Conservation (phyloP, 441 rosid species). For the Adansonia grandidieri region DNA sequence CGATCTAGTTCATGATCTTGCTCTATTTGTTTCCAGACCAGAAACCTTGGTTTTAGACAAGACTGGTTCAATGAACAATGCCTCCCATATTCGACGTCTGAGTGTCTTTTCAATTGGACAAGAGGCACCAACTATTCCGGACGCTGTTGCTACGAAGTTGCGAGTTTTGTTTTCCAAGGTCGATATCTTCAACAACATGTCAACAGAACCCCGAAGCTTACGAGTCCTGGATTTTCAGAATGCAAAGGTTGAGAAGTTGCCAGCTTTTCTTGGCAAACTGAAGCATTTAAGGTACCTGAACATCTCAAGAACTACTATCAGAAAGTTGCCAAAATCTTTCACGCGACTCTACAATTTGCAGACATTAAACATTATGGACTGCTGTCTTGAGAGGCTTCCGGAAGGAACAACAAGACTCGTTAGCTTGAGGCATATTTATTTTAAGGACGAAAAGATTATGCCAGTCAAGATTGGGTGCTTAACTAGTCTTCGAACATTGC, state of each 20-base stretch:
- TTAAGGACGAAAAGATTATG: slow-evolving; percentile 7
- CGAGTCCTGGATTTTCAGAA: slow-evolving; percentile 15
- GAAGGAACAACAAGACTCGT: slow-evolving; percentile 20
- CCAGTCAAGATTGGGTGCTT: not conserved
- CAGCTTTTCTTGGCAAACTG: slow-evolving; percentile 9
- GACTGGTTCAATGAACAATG: not conserved
- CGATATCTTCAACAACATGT: not conserved
- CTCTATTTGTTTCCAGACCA: slow-evolving; percentile 11
- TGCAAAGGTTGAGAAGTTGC: slow-evolving; percentile 1
- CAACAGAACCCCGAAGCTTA: slow-evolving; percentile 16
- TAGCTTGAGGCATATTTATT: slow-evolving; percentile 31
- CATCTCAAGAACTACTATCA: slow-evolving; percentile 21
- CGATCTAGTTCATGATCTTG: slow-evolving; percentile 37
- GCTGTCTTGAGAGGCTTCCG: not conserved
- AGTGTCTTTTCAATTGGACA: not conserved
- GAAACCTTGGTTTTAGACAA: slow-evolving; percentile 5
- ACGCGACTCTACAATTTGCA: slow-evolving; percentile 33
- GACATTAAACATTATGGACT: slow-evolving; percentile 10
- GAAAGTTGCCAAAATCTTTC: slow-evolving; percentile 26
- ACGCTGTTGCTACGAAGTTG: not conserved
- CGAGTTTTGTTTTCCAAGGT: not conserved
- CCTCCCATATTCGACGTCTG: slow-evolving; percentile 13
- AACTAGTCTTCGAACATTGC: slow-evolving; percentile 25
- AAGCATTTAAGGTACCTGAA: slow-evolving; percentile 27
- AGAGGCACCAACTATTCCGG: not conserved